Conservation (phyloP, 2,329 filamentous ascomycete species). For the Botrytis fabae region DNA sequence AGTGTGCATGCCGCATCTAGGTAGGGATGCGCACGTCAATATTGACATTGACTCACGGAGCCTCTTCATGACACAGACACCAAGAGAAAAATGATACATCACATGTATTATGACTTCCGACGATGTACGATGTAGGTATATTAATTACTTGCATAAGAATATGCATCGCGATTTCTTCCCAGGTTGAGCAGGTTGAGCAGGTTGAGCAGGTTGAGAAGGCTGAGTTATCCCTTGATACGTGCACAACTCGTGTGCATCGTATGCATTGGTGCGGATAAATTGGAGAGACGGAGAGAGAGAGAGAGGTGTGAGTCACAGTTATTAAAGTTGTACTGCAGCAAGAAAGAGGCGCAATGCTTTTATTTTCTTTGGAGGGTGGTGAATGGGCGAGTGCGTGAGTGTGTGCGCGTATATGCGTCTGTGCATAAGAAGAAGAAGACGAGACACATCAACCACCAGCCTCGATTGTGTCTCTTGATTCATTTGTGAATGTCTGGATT, state of each 20-base stretch:
- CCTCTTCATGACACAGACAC: not conserved
- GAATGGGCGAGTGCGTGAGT: too few relatives aligned
- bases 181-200: slow-evolving; percentile 12
- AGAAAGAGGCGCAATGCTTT: slow-evolving; percentile 7
- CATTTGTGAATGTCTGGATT: not conserved
- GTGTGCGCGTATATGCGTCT: too few relatives aligned
- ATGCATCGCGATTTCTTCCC: not conserved
- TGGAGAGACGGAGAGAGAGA: not conserved
- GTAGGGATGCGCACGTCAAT: too few relatives aligned
- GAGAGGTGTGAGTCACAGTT: not conserved
- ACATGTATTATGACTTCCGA: not conserved
- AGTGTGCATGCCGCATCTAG: too few relatives aligned
- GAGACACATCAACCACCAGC: not conserved
- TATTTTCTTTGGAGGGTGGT: too few relatives aligned
- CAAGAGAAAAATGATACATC: not conserved
- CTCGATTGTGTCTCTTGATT: not conserved
- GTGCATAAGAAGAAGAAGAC: too few relatives aligned
- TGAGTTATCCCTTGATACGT: not conserved
- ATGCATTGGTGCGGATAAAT: not conserved
- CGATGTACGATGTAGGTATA: too few relatives aligned
- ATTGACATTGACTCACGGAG: not conserved
- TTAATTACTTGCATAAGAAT: slow-evolving; percentile 8
- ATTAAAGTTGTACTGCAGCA: not conserved
- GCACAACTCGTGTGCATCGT: not conserved
- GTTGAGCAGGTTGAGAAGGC: slow-evolving; percentile 19